These are phyloP conservation scores for Leccinum disarticulatum DNA, from an alignment of 768 basidiomycete species.

Conservation along the genomic window DNA sequence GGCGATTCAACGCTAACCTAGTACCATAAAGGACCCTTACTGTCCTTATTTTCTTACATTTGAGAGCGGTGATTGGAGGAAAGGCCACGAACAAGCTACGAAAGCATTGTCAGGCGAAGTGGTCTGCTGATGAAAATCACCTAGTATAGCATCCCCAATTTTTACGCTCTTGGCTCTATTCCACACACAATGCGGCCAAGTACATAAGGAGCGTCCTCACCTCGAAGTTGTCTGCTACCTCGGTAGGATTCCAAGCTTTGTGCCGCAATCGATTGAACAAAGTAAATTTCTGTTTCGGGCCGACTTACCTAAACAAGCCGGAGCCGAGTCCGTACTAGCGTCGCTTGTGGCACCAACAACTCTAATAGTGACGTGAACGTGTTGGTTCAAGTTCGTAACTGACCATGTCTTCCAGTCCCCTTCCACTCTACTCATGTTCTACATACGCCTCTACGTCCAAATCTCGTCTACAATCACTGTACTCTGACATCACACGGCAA, in stretches of 20 bases:
- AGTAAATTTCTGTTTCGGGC: not conserved
- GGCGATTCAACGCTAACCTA: too few relatives aligned
- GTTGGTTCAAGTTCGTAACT: not conserved
- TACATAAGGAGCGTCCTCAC: not conserved
- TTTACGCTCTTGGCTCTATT: not conserved
- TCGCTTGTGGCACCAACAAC: too few relatives aligned
- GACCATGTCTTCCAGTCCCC: conserved; percentile 20
- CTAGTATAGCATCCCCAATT: too few relatives aligned
- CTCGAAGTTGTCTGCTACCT: not conserved
- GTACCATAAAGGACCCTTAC: too few relatives aligned
- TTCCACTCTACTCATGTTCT: conserved; percentile 25
- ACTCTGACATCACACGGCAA: conserved; percentile 85
- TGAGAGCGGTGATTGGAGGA: too few relatives aligned
- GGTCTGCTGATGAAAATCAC: too few relatives aligned
- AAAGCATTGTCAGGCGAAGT: too few relatives aligned
- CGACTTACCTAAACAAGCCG: not conserved
- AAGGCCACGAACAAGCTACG: too few relatives aligned
- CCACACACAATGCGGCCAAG: too few relatives aligned
- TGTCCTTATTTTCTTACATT: too few relatives aligned
- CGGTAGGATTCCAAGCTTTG: too few relatives aligned
- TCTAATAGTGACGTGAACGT: not conserved
- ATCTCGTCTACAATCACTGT: conserved; percentile 72
- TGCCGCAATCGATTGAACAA: too few relatives aligned
- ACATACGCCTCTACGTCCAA: conserved; percentile 32
- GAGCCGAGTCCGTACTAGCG: not conserved